These are phyloP conservation scores for Ganoderma boninense DNA, from an alignment of 1,284 basidiomycete genomes.

Conservation along the genomic window DNA sequence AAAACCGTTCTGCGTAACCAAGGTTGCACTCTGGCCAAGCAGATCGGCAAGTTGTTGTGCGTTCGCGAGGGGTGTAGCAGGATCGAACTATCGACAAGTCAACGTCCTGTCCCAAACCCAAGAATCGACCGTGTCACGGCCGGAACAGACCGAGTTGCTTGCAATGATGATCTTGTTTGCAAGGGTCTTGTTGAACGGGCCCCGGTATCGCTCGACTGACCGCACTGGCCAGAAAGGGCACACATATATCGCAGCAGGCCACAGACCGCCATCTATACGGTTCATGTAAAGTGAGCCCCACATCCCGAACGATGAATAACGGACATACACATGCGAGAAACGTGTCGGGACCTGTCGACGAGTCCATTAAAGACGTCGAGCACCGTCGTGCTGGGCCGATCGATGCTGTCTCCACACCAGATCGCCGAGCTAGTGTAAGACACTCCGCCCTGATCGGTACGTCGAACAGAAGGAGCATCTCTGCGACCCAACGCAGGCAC, in stretches of 20 bases:
- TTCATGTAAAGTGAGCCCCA: neutral
- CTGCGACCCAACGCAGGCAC: neutral
- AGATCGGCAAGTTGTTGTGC: conserved; percentile 25
- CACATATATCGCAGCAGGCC: conserved; percentile 14
- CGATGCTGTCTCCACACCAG: conserved; percentile 32
- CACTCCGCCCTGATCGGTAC: neutral
- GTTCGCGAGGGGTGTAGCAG: conserved; percentile 31
- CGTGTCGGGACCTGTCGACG: conserved; percentile 20
- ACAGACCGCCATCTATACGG: conserved; percentile 19
- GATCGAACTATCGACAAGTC: conserved; percentile 26
- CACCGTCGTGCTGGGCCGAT: conserved; percentile 24
- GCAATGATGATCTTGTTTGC: conserved; percentile 33
- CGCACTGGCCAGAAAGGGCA: conserved; percentile 33
- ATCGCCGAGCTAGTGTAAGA: conserved; percentile 22
- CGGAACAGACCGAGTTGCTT: conserved; percentile 25
- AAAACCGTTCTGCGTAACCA: conserved; percentile 33
- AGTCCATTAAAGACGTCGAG: conserved; percentile 27
- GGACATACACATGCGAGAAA: conserved; percentile 30
- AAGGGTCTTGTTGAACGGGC: conserved; percentile 35
- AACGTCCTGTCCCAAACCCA: neutral
- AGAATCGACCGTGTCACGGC: too few relatives aligned
- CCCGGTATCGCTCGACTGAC: conserved; percentile 35
- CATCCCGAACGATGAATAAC: neutral
- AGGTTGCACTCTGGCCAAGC: conserved; percentile 27
- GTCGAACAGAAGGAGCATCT: neutral